Evolutionary conservation across 257 asterid genomes (phyloP), one percentile per base, ranked within the genome.

Genomic region (Petunia axillaris): DNA sequence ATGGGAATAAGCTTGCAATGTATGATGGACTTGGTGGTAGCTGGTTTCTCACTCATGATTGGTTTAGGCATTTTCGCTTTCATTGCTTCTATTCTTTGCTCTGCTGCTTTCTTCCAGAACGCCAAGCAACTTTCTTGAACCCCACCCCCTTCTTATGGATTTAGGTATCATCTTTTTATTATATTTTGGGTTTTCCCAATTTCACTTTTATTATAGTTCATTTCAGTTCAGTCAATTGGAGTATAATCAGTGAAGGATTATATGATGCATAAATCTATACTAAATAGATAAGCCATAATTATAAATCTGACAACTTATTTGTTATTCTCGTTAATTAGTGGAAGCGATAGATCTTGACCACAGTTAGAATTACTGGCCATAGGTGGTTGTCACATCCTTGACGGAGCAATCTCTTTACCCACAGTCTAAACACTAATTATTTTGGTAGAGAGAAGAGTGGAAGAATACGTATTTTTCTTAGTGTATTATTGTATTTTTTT

Each of bases 31-130:
- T 91, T 94, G 70, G 82, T 85, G 80, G 93, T 96, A 1, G 99
- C 99, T 41, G 97, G 98, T 11, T 16, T 91, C 63, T 96, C 99
- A 39, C 89, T 96, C 59, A 87, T 94, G 95, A 64, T 96, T 79
- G 99, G 99, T 16, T 83, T 96, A 79, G 98, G 97, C 3, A 77
- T 96, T 13, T 94, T 96, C 76, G 93, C 92, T 44, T 89, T 96
- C 84, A 86, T 94, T 79, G 98, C 98, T 82, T 90, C 97, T 3
- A 88, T 96, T 79, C 88, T 96, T 8, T 94, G 98, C 88, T 94
- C 97, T 38, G 97, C 97, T 68, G 99, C 98, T 85, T 96, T 96
- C 84, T 88, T 88, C 77, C 96, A 91, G 77, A 96, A 96, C 73
- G 98, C 91, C 79, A 96, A 94, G 90, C 93, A 92, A 87, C 75